phyloP scores from a whole-genome alignment of 208 protist species.

The Borovskyia barvae region DNA sequence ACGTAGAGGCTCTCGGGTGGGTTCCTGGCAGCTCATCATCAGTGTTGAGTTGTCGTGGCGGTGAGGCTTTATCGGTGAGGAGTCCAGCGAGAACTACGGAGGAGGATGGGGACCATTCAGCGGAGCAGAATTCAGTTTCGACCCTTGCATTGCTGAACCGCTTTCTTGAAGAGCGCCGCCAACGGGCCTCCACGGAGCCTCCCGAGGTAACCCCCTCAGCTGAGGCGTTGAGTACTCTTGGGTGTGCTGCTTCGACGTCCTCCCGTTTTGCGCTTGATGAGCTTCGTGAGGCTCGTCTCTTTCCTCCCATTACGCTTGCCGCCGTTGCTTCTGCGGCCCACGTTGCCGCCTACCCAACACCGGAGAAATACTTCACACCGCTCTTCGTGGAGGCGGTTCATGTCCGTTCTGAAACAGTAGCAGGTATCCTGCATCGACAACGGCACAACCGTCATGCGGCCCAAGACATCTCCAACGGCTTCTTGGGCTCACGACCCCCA shows the following conservation, averaged over 20 bases:
- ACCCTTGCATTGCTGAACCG: constrained; percentile 6
- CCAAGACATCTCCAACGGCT: background rate
- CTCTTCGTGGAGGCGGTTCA: constrained; percentile 6
- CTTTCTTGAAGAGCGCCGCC: constrained; percentile 10
- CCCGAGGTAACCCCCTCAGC: background rate
- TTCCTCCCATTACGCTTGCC: constrained; percentile 7
- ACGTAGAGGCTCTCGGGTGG: too few relatives aligned
- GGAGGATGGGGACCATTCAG: background rate
- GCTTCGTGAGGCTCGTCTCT: constrained; percentile 3
- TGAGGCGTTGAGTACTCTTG: background rate
- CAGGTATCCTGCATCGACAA: constrained; percentile 8
- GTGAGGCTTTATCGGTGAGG: constrained; percentile 3
- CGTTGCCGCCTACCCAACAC: background rate
- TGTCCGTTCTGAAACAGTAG: constrained; percentile 8
- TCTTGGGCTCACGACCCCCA: constrained; percentile 7
- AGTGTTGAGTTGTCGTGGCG: too few relatives aligned
- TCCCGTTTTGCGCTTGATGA: too few relatives aligned
- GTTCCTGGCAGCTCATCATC: too few relatives aligned
- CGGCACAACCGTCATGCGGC: constrained; percentile 10
- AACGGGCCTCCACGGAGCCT: background rate
- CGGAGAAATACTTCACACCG: background rate
- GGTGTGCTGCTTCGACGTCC: constrained; percentile 1
- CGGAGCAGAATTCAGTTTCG: background rate
- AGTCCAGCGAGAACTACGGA: background rate
- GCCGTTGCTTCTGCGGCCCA: background rate